phyloP scores from a whole-genome alignment of 805 yeast genomes.

The Teunomyces kruisii region DNA sequence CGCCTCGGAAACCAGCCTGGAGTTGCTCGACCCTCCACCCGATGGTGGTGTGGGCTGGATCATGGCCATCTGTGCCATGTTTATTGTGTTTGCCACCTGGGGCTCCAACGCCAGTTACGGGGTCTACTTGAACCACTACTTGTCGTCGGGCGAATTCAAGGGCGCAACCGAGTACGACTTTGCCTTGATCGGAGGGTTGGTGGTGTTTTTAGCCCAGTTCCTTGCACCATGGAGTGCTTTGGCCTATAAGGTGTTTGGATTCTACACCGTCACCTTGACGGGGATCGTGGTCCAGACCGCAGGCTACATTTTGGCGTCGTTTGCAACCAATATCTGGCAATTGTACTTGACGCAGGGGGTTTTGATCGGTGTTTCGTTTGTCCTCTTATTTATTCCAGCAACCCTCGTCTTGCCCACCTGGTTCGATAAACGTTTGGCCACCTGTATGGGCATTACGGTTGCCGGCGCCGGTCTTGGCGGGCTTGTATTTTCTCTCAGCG shows the following conservation, averaged over 20 bases:
- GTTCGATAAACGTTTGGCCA: constrained; percentile 45
- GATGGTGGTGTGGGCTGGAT: constrained; percentile 60
- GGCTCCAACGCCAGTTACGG: constrained; percentile 63
- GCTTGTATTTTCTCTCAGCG: constrained; percentile 44
- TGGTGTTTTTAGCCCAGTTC: constrained; percentile 55
- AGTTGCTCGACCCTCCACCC: constrained; percentile 3
- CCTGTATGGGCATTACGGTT: constrained; percentile 49
- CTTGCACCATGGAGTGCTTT: constrained; percentile 53
- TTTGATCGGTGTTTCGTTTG: constrained; percentile 48
- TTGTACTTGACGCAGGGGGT: constrained; percentile 53
- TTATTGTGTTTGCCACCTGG: constrained; percentile 49
- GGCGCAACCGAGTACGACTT: constrained; percentile 46
- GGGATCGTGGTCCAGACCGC: constrained; percentile 47
- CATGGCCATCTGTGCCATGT: constrained; percentile 48
- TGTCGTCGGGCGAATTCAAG: constrained; percentile 37
- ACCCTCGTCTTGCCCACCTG: constrained; percentile 47
- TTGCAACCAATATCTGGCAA: constrained; percentile 50
- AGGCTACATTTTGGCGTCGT: constrained; percentile 52
- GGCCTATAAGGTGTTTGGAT: constrained; percentile 49
- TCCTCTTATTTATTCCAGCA: constrained; percentile 43
- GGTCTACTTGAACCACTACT: constrained; percentile 54
- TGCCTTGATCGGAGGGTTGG: constrained; percentile 52
- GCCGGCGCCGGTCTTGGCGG: constrained; percentile 56
- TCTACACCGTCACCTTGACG: constrained; percentile 42
- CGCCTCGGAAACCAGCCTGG: not conserved